Conservation (phyloP, 495 filamentous ascomycete species). For the Apiosordaria backusii region DNA sequence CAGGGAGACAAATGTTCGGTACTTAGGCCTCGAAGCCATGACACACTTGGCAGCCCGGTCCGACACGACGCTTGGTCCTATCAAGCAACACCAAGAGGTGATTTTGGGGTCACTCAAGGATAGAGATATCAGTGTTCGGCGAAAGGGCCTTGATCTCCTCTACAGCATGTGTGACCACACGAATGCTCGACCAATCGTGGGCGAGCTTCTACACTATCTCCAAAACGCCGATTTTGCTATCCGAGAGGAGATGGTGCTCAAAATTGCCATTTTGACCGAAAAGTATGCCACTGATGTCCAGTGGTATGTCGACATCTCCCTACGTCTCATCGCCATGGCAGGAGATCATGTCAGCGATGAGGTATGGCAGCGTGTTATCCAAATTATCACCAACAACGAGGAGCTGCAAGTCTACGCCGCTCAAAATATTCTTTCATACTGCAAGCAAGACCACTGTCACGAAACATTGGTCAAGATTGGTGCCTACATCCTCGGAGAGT, state of each 20-base stretch:
- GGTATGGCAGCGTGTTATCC: constrained; percentile 98
- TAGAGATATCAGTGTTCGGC: constrained; percentile 92
- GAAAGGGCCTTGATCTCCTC: constrained; percentile 91
- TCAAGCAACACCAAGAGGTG: constrained; percentile 95
- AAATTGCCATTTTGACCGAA: constrained; percentile 96
- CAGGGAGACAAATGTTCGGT: constrained; percentile 95
- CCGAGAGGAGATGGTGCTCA: constrained; percentile 97
- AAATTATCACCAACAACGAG: constrained; percentile 99
- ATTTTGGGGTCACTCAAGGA: constrained; percentile 93
- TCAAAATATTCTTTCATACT: constrained; percentile 81
- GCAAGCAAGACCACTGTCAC: constrained; percentile 89
- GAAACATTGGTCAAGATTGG: constrained; percentile 98
- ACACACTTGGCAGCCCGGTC: constrained; percentile 93
- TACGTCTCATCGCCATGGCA: constrained; percentile 91
- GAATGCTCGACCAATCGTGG: constrained; percentile 88
- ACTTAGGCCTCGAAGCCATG: constrained; percentile 96
- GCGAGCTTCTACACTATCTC: constrained; percentile 89
- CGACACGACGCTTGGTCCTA: constrained; percentile 93
- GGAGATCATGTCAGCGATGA: constrained; percentile 99
- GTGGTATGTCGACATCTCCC: constrained; percentile 98
- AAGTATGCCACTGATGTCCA: constrained; percentile 98
- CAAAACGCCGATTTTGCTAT: constrained; percentile 97
- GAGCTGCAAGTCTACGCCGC: constrained; percentile 96
- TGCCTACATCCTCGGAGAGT: constrained; percentile 92
- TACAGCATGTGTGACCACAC: constrained; percentile 99